Conservation (phyloP, 2,329 filamentous ascomycete species). For the Emergomyces orientalis region DNA sequence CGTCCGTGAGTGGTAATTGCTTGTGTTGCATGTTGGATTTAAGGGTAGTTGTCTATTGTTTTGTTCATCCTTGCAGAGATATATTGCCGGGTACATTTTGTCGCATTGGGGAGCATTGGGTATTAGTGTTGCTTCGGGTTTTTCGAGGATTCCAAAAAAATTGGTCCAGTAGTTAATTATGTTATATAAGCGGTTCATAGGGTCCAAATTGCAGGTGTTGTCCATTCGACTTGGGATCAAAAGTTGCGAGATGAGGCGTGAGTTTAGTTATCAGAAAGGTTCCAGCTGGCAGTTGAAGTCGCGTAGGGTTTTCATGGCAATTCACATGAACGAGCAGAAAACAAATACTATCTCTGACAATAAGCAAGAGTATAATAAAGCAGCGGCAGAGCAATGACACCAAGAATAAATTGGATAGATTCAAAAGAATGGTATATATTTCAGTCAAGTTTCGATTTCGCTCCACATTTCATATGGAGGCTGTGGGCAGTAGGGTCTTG, state of each 20-base stretch:
- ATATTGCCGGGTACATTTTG: neutral
- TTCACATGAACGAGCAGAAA: slow-evolving; percentile 1
- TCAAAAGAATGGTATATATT: slow-evolving; percentile 5
- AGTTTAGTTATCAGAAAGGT: neutral
- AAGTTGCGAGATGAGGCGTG: neutral
- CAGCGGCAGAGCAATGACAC: neutral
- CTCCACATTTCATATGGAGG: slow-evolving; percentile 1
- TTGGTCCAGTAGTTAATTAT: neutral
- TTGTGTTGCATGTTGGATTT: neutral
- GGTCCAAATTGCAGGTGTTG: slow-evolving; percentile 1
- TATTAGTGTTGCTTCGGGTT: slow-evolving; percentile 4
- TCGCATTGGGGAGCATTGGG: neutral
- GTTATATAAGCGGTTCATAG: neutral
- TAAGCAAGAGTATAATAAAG: neutral
- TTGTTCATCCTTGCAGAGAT: neutral
- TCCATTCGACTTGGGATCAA: neutral
- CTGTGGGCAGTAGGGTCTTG: neutral
- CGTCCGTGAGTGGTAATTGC: neutral
- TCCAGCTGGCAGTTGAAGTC: neutral
- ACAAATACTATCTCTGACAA: neutral
- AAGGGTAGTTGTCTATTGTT: neutral
- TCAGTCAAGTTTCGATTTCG: neutral
- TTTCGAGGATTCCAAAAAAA: slow-evolving; percentile 1
- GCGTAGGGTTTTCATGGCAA: slow-evolving; percentile 2
- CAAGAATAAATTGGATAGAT: slow-evolving; percentile 6